Conservation (phyloP, 176 grass and related monocot species). For the Carex littledalei region DNA sequence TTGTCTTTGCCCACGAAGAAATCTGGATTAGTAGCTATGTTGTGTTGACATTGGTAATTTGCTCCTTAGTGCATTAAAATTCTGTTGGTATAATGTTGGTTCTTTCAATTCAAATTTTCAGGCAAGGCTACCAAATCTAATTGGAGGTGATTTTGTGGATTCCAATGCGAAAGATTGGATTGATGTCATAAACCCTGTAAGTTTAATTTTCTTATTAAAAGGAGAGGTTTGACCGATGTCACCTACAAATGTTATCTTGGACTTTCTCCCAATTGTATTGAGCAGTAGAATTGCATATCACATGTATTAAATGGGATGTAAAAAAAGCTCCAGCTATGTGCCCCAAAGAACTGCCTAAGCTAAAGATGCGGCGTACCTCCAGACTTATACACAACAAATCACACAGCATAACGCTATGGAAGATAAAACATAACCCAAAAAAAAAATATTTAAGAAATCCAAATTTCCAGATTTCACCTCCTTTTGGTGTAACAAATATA, state of each 20-base stretch:
- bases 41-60: background rate
- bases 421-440: background rate
- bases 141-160: slow-evolving; percentile 85
- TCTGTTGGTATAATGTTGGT: background rate
- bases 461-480: background rate
- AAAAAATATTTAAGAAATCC: background rate
- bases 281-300: background rate
- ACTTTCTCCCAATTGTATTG: background rate
- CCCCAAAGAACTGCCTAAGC: background rate
- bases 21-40: background rate
- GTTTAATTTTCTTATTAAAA: background rate
- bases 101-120: slow-evolving; percentile 1
- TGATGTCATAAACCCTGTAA: slow-evolving; percentile 85
- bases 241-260: background rate
- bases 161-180: slow-evolving; percentile 53
- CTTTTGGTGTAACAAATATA: background rate
- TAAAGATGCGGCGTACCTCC: background rate
- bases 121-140: slow-evolving; percentile 68
- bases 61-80: background rate
- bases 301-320: background rate
- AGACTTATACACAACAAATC: background rate
- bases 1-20: background rate
- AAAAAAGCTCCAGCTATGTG: background rate
- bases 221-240: background rate
- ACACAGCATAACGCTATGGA: background rate